phyloP scores from a whole-genome alignment of 1,139 yeast species.

The Saccharomyces hybrid region DNA sequence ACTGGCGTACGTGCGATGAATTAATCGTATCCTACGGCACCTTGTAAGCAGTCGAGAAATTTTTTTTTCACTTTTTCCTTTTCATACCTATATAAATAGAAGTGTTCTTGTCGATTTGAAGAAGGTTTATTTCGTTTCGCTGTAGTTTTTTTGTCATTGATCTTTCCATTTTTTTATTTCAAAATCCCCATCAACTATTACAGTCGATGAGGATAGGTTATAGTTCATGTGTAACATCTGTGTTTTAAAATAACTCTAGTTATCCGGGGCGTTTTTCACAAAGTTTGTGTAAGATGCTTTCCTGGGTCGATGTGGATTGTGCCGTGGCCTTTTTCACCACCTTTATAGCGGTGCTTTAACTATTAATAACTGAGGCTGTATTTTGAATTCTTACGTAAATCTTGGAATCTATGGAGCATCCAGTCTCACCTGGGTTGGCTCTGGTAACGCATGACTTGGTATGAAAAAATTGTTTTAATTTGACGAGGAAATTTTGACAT shows the following conservation, averaged over 20 bases:
- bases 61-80: not conserved
- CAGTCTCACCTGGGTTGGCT: not conserved
- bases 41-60: not conserved
- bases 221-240: conserved; percentile 7
- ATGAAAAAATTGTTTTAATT: too few species aligned
- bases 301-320: conserved; percentile 14
- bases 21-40: not conserved
- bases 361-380: conserved; percentile 1
- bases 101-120: not conserved
- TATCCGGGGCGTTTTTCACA: conserved; percentile 1
- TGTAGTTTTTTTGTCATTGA: not conserved
- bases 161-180: not conserved
- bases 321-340: conserved; percentile 17
- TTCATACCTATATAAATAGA: not conserved
- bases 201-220: conserved; percentile 19
- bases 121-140: not conserved
- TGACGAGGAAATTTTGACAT: too few species aligned
- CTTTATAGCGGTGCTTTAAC: conserved; percentile 14
- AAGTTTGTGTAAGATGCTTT: not conserved
- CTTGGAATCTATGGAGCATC: not conserved
- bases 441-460: not conserved
- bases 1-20: not conserved
- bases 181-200: conserved; percentile 15
- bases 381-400: not conserved
- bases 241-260: conserved; percentile 3